Evolutionary conservation across 495 filamentous ascomycete genomes (phyloP).

Genomic region (Rhypophila decipiens): DNA sequence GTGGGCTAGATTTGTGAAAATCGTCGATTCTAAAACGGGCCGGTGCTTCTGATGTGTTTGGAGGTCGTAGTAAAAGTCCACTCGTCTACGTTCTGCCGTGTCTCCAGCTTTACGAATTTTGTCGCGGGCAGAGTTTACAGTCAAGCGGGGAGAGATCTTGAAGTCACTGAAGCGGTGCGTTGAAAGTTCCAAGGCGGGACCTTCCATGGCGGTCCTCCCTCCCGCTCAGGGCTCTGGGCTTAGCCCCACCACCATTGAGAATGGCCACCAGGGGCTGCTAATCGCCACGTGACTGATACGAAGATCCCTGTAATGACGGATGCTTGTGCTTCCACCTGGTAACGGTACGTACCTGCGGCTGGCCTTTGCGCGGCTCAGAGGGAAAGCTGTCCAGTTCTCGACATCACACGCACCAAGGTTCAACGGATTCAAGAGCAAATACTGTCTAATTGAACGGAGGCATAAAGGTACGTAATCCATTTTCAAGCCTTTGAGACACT

Average conservation of each 20-base stretch:
- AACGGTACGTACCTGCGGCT: constrained; percentile 4
- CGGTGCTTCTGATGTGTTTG: background rate
- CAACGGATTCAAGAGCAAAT: background rate
- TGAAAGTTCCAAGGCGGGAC: too few relatives aligned
- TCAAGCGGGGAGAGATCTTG: constrained; percentile 19
- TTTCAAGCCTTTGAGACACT: too few relatives aligned
- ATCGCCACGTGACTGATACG: background rate
- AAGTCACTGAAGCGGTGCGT: constrained; percentile 9
- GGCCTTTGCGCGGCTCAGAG: background rate
- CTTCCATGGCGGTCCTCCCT: too few relatives aligned
- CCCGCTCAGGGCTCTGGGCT: too few relatives aligned
- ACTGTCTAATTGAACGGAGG: background rate
- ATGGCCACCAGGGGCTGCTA: too few relatives aligned
- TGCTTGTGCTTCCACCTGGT: background rate
- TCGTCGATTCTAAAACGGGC: background rate
- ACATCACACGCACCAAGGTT: background rate
- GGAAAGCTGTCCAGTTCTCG: constrained; percentile 25
- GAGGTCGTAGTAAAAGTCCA: background rate
- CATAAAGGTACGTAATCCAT: too few relatives aligned
- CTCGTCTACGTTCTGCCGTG: background rate
- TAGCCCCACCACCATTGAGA: constrained; percentile 8
- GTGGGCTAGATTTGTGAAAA: constrained; percentile 27
- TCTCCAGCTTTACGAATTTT: constrained; percentile 6
- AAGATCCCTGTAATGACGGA: background rate
- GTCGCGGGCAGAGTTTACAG: constrained; percentile 8